These are phyloP conservation scores for Penicillium paneum DNA, from an alignment of 2,329 filamentous ascomycete genomes.

Conservation along the genomic window DNA sequence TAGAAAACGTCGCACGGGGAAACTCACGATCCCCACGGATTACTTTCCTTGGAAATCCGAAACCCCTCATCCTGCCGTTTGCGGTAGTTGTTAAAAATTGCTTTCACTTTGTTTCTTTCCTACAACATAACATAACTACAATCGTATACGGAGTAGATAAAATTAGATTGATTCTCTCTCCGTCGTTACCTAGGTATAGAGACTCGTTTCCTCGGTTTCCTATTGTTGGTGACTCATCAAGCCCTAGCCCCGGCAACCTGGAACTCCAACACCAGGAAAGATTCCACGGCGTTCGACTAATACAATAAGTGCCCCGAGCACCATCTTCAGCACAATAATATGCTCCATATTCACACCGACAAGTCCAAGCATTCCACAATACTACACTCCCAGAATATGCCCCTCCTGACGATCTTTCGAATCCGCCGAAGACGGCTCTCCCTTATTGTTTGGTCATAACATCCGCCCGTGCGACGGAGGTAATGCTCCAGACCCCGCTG, in stretches of 20 bases:
- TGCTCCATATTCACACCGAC: conserved; percentile 10
- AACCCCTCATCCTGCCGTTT: conserved; percentile 15
- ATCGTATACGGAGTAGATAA: too few species aligned
- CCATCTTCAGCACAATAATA: too few species aligned
- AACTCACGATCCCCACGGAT: conserved; percentile 28
- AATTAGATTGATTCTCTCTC: background rate
- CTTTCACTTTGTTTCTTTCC: background rate
- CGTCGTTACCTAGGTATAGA: too few species aligned
- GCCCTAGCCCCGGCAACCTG: background rate
- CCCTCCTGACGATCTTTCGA: conserved; percentile 10
- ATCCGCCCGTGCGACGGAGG: background rate
- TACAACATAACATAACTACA: too few species aligned
- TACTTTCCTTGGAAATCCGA: conserved; percentile 25
- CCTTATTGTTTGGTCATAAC: conserved; percentile 1
- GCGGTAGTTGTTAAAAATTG: background rate
- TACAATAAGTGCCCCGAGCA: background rate
- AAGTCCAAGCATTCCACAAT: conserved; percentile 7
- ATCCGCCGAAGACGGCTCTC: conserved; percentile 7
- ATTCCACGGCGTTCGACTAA: conserved; percentile 2
- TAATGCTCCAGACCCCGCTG: background rate
- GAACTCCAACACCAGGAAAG: conserved; percentile 1
- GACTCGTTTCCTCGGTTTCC: background rate
- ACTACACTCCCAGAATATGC: background rate
- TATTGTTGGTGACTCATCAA: background rate
- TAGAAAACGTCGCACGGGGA: conserved; percentile 17